Evolutionary conservation across 306 rosid species (phyloP).

Genomic region (Cicer cuneatum): DNA sequence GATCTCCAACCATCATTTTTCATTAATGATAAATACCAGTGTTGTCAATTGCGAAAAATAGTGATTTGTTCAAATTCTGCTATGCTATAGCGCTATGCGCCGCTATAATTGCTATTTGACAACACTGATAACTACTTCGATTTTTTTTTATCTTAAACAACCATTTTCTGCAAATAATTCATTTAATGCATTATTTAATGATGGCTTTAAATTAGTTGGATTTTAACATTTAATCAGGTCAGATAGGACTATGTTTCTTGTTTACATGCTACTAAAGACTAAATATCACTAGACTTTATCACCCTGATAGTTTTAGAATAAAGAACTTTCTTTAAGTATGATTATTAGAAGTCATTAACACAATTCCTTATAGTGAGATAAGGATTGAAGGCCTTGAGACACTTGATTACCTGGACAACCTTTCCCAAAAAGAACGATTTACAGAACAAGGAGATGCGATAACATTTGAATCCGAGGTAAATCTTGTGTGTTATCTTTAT

Average conservation of each 20-base stretch:
- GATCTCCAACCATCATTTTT: constrained; percentile 25
- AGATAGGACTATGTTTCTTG: constrained; percentile 18
- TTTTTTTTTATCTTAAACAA: not conserved
- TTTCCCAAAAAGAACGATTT: constrained; percentile 76
- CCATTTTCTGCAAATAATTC: constrained; percentile 3
- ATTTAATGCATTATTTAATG: constrained; percentile 1
- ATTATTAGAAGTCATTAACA: constrained; percentile 27
- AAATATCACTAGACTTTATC: not conserved
- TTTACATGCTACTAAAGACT: not conserved
- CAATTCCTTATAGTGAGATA: constrained; percentile 68
- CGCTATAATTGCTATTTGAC: no score
- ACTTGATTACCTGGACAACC: constrained; percentile 85
- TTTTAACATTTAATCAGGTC: no score
- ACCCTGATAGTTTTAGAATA: constrained; percentile 5
- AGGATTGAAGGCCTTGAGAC: constrained; percentile 96
- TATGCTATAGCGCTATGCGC: no score
- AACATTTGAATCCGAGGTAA: constrained; percentile 93
- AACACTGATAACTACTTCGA: no score
- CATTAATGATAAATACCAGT: no score
- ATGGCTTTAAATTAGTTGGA: not conserved
- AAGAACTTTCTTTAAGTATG: constrained; percentile 26
- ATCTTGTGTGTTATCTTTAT: constrained; percentile 18
- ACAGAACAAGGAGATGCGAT: constrained; percentile 96
- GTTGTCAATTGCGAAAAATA: no score
- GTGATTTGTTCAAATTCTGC: no score